Percentiles rank a stretch among this genome's conserved stretches.
phyloP scores from a whole-genome alignment of 2,329 filamentous ascomycete genomes.

The Leptographium wingfieldii region DNA sequence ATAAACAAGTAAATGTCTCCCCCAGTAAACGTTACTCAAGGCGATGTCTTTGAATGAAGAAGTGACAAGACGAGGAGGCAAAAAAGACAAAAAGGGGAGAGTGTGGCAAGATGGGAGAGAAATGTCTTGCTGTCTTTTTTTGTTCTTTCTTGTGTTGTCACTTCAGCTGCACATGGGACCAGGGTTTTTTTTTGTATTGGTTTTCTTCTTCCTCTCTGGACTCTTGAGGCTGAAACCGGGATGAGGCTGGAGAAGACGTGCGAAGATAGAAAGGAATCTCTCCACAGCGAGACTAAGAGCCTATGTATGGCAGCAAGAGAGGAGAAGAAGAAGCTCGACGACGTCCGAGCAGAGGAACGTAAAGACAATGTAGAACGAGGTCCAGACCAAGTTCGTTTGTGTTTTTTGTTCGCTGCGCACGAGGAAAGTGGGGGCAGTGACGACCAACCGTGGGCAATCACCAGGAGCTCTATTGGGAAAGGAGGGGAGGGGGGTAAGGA shows the following conservation, averaged over 20 bases:
- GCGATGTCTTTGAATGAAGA: not conserved
- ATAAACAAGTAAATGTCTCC: slow-evolving; percentile 99
- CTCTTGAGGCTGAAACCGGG: not conserved
- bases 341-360: too few relatives aligned
- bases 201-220: not conserved
- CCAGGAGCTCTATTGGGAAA: not conserved
- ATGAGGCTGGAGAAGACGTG: not conserved
- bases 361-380: not conserved
- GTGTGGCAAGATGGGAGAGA: not conserved
- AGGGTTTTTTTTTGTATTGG: not conserved
- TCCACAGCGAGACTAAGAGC: not conserved
- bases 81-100: not conserved
- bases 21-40: slow-evolving; percentile 32
- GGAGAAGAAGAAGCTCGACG: not conserved
- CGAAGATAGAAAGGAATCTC: not conserved
- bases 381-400: not conserved
- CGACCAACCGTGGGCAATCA: not conserved
- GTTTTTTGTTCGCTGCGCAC: not conserved
- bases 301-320: not conserved
- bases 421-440: not conserved
- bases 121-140: not conserved
- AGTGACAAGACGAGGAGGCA: not conserved
- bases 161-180: not conserved
- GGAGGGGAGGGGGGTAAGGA: not conserved
- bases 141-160: not conserved